Conservation (phyloP, 345 rosid species). For the Eucalyptus cladocalyx region DNA sequence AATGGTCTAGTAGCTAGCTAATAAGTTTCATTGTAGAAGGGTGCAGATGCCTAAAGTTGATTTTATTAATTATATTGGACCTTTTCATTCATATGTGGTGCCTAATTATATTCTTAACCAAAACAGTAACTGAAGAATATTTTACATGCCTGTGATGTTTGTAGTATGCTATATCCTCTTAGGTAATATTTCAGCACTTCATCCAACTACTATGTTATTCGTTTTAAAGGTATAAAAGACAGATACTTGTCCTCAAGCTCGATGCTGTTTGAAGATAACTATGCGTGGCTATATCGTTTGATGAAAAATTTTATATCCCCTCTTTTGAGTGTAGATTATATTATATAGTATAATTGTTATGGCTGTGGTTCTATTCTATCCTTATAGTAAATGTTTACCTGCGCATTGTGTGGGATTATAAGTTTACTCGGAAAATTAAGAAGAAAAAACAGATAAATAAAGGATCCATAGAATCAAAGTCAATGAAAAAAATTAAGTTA, state of each 20-base stretch:
- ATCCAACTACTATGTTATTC: neutral
- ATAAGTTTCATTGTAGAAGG: neutral
- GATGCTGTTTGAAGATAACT: neutral
- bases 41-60: neutral
- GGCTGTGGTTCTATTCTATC: neutral
- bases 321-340: neutral
- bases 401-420: neutral
- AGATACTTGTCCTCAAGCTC: neutral
- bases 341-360: neutral
- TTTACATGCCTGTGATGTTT: neutral
- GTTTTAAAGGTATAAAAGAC: neutral
- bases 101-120: neutral
- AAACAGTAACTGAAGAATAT: neutral
- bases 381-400: neutral
- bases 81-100: neutral
- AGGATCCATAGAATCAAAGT: neutral
- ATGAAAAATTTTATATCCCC: neutral
- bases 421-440: neutral
- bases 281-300: neutral
- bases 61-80: neutral
- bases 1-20: neutral
- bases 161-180: neutral
- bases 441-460: neutral
- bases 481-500: neutral
- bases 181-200: neutral